Evolutionary conservation across 2,329 filamentous ascomycete genomes (phyloP).

Genomic region (Parastagonospora avenae): DNA sequence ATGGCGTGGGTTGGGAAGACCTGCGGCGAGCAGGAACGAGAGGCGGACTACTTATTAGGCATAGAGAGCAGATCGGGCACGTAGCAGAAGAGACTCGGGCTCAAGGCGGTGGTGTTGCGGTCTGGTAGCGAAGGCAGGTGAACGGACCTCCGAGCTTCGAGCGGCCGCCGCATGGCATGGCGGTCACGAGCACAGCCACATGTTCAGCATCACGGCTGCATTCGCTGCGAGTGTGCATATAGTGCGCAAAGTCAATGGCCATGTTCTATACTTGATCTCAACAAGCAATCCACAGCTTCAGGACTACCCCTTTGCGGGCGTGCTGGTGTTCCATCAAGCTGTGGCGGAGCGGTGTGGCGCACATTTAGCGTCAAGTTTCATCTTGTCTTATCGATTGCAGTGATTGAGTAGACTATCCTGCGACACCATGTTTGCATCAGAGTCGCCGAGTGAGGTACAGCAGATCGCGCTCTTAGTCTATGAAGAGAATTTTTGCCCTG

Average conservation of each 20-base stretch:
- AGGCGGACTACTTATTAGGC: constrained; percentile 36
- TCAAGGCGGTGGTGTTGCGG: constrained; percentile 14
- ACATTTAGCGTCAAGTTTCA: background rate
- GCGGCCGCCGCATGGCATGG: constrained; percentile 13
- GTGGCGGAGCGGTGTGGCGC: background rate
- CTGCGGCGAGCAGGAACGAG: constrained; percentile 42
- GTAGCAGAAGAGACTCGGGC: constrained; percentile 6
- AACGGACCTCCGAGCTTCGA: too few relatives aligned
- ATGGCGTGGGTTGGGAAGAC: constrained; percentile 30
- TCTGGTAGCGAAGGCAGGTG: constrained; percentile 2
- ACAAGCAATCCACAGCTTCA: too few relatives aligned
- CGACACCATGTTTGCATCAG: background rate
- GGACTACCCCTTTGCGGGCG: too few relatives aligned
- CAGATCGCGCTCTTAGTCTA: too few relatives aligned
- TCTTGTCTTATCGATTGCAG: too few relatives aligned
- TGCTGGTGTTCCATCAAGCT: background rate
- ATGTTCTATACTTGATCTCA: too few relatives aligned
- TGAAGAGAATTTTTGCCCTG: too few relatives aligned
- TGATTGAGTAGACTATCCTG: too few relatives aligned
- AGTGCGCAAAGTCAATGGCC: too few relatives aligned
- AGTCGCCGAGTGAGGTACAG: background rate
- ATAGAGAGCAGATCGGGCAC: constrained; percentile 26
- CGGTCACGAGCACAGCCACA: constrained; percentile 36
- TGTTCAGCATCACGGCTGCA: constrained; percentile 26
- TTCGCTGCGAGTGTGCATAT: background rate